phyloP scores from a whole-genome alignment of 805 yeast genomes.

The Hanseniaspora jakobsenii region DNA sequence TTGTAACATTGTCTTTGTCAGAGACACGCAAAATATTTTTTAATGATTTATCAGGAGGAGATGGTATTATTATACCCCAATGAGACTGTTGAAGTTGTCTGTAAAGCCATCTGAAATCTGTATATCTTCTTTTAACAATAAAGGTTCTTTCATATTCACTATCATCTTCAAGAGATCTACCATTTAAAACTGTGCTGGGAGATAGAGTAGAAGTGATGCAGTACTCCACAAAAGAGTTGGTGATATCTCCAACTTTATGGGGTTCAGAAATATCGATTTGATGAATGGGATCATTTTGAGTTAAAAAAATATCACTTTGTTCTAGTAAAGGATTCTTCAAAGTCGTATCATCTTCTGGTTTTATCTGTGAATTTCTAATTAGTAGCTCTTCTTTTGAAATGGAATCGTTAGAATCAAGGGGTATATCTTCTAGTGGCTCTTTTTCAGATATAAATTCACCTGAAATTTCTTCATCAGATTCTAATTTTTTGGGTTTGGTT shows the following conservation, averaged over 20 bases:
- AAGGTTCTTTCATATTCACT: slow-evolving; percentile 17
- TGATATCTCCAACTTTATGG: slow-evolving; percentile 76
- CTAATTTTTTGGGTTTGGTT: too few relatives aligned
- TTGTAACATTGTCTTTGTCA: slow-evolving; percentile 46
- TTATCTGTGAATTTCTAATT: too few relatives aligned
- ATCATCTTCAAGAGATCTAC: not conserved
- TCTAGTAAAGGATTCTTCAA: not conserved
- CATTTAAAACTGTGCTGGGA: slow-evolving; percentile 29
- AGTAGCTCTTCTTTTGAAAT: too few relatives aligned
- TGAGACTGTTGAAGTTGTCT: slow-evolving; percentile 75
- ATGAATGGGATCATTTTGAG: slow-evolving; percentile 24
- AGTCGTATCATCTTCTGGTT: too few relatives aligned
- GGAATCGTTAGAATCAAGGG: too few relatives aligned
- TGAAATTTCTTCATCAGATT: too few relatives aligned
- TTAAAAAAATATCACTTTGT: not conserved
- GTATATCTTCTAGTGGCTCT: too few relatives aligned
- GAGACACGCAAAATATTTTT: slow-evolving; percentile 81
- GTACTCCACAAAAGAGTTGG: slow-evolving; percentile 81
- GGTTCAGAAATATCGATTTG: slow-evolving; percentile 81
- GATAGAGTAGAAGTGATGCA: slow-evolving; percentile 51
- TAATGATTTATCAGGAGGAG: slow-evolving; percentile 90
- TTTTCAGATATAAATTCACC: too few relatives aligned
- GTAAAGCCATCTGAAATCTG: slow-evolving; percentile 89
- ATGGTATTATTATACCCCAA: slow-evolving; percentile 85
- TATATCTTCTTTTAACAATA: slow-evolving; percentile 69